Percentiles rank a stretch among this genome's conserved stretches.
These are phyloP conservation scores for Fusarium verrucosum DNA, from an alignment of 2,329 filamentous ascomycete genomes.

Conservation along the genomic window DNA sequence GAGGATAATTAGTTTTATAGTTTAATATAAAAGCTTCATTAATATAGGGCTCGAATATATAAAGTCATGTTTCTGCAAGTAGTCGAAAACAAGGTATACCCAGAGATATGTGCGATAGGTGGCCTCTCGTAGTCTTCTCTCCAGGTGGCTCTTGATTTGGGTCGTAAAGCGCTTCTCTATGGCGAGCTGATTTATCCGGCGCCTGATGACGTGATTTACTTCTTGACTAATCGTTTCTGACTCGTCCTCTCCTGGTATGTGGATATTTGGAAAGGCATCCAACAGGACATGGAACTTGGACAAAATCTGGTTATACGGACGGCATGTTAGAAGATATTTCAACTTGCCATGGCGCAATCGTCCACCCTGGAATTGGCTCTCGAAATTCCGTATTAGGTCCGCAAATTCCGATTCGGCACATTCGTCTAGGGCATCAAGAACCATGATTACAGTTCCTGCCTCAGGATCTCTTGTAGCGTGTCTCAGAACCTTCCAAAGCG, in stretches of 20 bases:
- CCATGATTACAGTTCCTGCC: slow-evolving; percentile 41
- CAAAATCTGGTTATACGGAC: slow-evolving; percentile 48
- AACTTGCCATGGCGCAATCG: slow-evolving; percentile 23
- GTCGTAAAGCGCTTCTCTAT: slow-evolving; percentile 5
- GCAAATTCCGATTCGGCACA: slow-evolving; percentile 1
- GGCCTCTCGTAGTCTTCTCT: slow-evolving; percentile 25
- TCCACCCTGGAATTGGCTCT: not conserved
- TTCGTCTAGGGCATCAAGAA: not conserved
- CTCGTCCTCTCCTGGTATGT: slow-evolving; percentile 50
- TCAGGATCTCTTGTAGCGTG: not conserved
- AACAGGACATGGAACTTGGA: slow-evolving; percentile 37
- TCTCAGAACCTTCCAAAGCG: not conserved
- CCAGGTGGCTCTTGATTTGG: slow-evolving; percentile 30
- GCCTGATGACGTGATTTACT: slow-evolving; percentile 48
- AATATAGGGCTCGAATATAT: no score
- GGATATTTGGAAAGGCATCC: slow-evolving; percentile 43
- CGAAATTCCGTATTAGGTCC: slow-evolving; percentile 27
- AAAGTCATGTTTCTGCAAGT: slow-evolving; percentile 38
- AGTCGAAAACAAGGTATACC: slow-evolving; percentile 50
- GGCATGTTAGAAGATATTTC: slow-evolving; percentile 50
- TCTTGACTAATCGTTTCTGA: slow-evolving; percentile 49
- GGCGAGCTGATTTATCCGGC: slow-evolving; percentile 37
- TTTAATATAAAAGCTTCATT: no score
- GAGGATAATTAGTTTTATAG: no score
- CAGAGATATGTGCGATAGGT: slow-evolving; percentile 52